These are phyloP conservation scores for Cryptosporidium xiaoi DNA, from an alignment of 169 alveolate species.

Conservation along the genomic window DNA sequence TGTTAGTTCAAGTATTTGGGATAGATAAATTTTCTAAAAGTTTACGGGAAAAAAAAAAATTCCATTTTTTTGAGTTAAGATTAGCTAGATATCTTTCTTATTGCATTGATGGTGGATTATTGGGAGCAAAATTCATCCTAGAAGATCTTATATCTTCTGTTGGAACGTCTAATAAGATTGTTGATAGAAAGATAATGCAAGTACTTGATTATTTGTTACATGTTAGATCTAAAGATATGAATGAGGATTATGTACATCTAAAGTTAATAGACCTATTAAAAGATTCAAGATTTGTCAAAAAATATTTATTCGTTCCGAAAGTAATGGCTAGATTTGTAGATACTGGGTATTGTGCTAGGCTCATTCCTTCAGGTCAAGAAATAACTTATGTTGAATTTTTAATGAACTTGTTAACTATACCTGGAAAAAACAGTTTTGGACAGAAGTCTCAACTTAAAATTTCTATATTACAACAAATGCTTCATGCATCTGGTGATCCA, in stretches of 20 bases:
- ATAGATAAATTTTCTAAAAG: conserved; percentile 55
- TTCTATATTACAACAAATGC: conserved; percentile 51
- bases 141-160: conserved; percentile 54
- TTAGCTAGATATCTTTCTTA: conserved; percentile 64
- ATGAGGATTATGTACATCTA: conserved; percentile 31
- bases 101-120: conserved; percentile 69
- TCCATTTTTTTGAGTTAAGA: conserved; percentile 63
- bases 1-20: conserved; percentile 46
- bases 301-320: conserved; percentile 44
- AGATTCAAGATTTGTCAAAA: conserved; percentile 55
- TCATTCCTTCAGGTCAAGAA: conserved; percentile 59
- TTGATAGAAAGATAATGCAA: conserved; percentile 62
- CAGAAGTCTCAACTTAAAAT: conserved; percentile 58
- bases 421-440: conserved; percentile 38
- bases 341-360: conserved; percentile 74
- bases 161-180: conserved; percentile 33
- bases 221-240: conserved; percentile 61
- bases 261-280: conserved; percentile 29
- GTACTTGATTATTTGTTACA: conserved; percentile 55
- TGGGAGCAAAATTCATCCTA: conserved; percentile 54
- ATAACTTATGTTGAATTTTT: conserved; percentile 46
- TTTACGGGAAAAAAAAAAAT: conserved; percentile 8
- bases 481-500: conserved; percentile 44
- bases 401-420: conserved; percentile 40
- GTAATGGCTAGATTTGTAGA: conserved; percentile 73